These are phyloP conservation scores for Hanseniaspora jakobsenii DNA, from an alignment of 805 yeast genomes.

Conservation along the genomic window DNA sequence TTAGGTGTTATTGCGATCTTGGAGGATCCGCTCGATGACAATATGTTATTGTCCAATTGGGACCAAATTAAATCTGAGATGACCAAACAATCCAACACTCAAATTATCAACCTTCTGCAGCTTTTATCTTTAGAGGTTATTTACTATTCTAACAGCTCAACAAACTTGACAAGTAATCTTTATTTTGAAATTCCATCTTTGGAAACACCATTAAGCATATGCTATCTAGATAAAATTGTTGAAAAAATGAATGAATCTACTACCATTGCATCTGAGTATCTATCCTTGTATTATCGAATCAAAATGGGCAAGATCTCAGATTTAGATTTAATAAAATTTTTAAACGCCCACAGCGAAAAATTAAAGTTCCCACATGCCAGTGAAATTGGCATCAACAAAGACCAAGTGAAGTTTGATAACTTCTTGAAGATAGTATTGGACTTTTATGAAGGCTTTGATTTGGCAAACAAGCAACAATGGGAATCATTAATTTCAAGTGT, in stretches of 20 bases:
- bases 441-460: slow-evolving; percentile 18
- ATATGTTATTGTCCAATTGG: neutral
- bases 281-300: neutral
- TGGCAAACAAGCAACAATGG: slow-evolving; percentile 19
- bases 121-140: slow-evolving; percentile 1
- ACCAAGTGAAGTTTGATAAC: slow-evolving; percentile 20
- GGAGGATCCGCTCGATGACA: neutral
- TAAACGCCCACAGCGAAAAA: slow-evolving; percentile 19
- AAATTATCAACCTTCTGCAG: too few species aligned
- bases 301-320: slow-evolving; percentile 16
- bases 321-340: slow-evolving; percentile 17
- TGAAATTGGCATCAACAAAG: slow-evolving; percentile 24
- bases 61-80: neutral
- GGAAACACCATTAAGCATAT: neutral
- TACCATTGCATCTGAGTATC: neutral
- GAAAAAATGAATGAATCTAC: neutral
- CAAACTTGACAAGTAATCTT: neutral
- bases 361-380: slow-evolving; percentile 37
- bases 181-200: slow-evolving; percentile 1
- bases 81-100: neutral
- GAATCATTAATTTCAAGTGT: slow-evolving; percentile 26
- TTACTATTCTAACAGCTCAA: neutral
- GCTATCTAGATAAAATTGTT: neutral
- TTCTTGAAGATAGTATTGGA: slow-evolving; percentile 25
- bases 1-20: slow-evolving; percentile 1